Evolutionary conservation across 352 stramenopile species (phyloP).

Genomic region (Albugo laibachii): DNA sequence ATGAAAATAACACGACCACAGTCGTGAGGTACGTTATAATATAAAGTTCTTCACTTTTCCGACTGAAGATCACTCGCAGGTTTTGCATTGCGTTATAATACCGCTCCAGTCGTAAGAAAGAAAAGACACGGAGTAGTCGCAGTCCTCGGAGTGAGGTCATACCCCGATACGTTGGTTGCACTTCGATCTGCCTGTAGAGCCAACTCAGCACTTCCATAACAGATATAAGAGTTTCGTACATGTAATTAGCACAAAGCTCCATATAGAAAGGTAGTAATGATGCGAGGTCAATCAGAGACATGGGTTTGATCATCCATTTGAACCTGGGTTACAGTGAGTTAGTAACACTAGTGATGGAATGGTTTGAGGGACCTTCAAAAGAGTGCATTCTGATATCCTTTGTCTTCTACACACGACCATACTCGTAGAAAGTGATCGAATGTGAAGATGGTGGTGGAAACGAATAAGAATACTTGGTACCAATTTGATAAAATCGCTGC

Average conservation of each 20-base stretch:
- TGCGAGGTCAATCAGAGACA: conserved; percentile 66
- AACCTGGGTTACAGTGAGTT: no score
- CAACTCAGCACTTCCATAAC: no score
- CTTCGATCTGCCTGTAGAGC: no score
- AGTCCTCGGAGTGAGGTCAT: conserved; percentile 22
- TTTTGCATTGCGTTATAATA: conserved; percentile 67
- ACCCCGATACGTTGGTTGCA: no score
- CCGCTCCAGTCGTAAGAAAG: conserved; percentile 53
- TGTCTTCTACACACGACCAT: conserved; percentile 67
- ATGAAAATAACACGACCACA: conserved; percentile 56
- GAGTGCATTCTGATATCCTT: conserved; percentile 27
- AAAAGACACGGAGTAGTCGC: conserved; percentile 54
- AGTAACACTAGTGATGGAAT: neutral
- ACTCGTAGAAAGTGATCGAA: conserved; percentile 49
- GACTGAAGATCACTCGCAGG: conserved; percentile 41
- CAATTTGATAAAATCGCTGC: conserved; percentile 8
- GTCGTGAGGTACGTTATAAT: conserved; percentile 66
- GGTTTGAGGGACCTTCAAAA: conserved; percentile 18
- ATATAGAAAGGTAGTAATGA: conserved; percentile 68
- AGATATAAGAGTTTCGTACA: conserved; percentile 7
- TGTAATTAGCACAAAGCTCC: conserved; percentile 42
- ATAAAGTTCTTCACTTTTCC: conserved; percentile 52
- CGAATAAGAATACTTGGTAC: conserved; percentile 59
- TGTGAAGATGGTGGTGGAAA: conserved; percentile 53
- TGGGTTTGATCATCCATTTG: conserved; percentile 58